phyloP scores from a whole-genome alignment of 23 red algal species.

The Agarophyton chilense region DNA sequence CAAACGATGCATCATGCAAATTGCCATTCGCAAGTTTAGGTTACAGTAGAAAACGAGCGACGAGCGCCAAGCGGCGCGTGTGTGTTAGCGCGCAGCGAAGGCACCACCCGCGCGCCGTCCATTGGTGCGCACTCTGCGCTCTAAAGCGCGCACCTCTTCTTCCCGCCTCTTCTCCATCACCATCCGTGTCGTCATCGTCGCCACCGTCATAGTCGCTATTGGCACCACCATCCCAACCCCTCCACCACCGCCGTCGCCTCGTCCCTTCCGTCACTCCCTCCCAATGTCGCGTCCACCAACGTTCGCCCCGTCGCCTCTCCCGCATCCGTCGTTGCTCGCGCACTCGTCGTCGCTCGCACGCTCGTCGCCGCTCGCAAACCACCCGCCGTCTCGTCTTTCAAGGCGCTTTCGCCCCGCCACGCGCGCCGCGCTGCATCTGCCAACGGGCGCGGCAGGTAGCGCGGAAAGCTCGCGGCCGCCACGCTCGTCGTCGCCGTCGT shows the following conservation, averaged over 20 bases:
- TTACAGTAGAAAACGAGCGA: too few species aligned
- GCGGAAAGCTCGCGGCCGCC: too few species aligned
- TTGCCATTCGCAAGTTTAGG: too few species aligned
- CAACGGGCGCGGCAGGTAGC: neutral
- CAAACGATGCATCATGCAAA: too few species aligned
- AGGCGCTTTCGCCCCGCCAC: slow-evolving; percentile 30
- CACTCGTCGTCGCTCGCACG: too few species aligned
- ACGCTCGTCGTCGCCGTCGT: slow-evolving; percentile 37
- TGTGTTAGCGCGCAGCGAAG: neutral
- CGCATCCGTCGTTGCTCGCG: too few species aligned
- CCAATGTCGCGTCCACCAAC: slow-evolving; percentile 23
- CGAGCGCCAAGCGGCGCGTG: too few species aligned
- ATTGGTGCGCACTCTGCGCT: neutral
- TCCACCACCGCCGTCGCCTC: neutral
- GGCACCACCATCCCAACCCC: neutral
- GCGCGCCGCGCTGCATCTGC: slow-evolving; percentile 19
- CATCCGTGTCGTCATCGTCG: too few species aligned
- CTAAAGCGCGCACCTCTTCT: too few species aligned
- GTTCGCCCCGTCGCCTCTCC: slow-evolving; percentile 1
- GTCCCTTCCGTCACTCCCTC: neutral
- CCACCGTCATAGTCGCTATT: neutral
- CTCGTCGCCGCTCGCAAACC: neutral
- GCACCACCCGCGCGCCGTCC: neutral
- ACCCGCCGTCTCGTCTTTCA: neutral
- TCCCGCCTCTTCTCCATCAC: neutral